Evolutionary conservation across 345 rosid genomes (phyloP), one percentile per base, ranked within the genome.

Genomic region (Turnera subulata): DNA sequence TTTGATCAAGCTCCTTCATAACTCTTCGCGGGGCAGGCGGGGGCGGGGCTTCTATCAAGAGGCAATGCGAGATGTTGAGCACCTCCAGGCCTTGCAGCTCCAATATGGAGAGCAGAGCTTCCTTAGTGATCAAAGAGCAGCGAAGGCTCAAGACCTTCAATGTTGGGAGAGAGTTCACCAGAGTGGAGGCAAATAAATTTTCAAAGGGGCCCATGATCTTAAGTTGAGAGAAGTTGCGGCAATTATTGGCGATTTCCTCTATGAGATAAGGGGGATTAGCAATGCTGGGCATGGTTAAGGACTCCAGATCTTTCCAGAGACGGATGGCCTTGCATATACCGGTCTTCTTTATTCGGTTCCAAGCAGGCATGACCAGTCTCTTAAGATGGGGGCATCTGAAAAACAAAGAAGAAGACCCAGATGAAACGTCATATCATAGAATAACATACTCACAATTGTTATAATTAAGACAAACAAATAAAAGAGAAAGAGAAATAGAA

Each of bases 271-370:
- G 79, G 26, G 68, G 86, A 60, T 76, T 73, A 20, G 76, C 82
- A 38, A 89, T 84, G 81, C 89, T 84, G 0, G 96, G 96, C 95
- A 92, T 89, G 46, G 98, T 92, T 43, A 92, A 49, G 44, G 96
- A 92, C 61, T 83, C 93, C 14, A 92, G 96, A 67, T 84, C 82
- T 53, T 46, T 77, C 95, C 95, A 92, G 55, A 62, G 57, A 8
- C 65, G 76, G 72, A 89, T 78, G 2, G 96, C 90, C 60, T 67
- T 76, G 81, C 91, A 83, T 50, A 92, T 84, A 33, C 82, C 89
- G 0, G 80, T 73, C 75, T 69, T 77, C 63, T 81, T 84, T 69
- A 92, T 80, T 69, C 88, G 75, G 75, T 89, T 89, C 96, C 91
- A 89, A 20, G 95, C 96, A 0, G 95, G 98, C 59, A 89, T 43